Percentiles rank a stretch among this genome's conserved stretches.
Evolutionary conservation across 768 basidiomycete species (phyloP).

Genomic region (Calocybe cyanea): DNA sequence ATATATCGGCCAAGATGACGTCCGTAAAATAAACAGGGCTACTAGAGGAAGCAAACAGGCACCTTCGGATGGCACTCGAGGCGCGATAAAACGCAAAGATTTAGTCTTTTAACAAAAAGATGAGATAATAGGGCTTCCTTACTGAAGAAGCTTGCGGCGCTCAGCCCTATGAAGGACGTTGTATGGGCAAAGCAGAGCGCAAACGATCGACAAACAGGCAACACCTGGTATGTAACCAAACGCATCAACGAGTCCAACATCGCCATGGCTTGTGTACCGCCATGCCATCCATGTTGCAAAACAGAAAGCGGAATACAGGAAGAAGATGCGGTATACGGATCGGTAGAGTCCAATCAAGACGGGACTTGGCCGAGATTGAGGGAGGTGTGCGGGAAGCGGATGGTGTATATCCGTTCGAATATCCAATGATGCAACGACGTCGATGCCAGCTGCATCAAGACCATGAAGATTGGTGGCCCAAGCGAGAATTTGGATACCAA

Average conservation of each 20-base stretch:
- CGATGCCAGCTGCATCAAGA: slow-evolving; percentile 68
- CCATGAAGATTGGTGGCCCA: slow-evolving; percentile 95
- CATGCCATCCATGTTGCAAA: slow-evolving; percentile 68
- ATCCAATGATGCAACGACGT: slow-evolving; percentile 70
- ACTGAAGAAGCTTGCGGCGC: slow-evolving; percentile 78
- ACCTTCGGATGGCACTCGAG: slow-evolving; percentile 67
- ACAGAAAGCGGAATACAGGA: slow-evolving; percentile 57
- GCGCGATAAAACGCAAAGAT: slow-evolving; percentile 1
- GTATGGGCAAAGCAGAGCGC: slow-evolving; percentile 63
- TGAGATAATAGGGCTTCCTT: slow-evolving; percentile 27
- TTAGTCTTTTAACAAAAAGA: slow-evolving; percentile 1
- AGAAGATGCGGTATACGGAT: slow-evolving; percentile 66
- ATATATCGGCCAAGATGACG: slow-evolving; percentile 90
- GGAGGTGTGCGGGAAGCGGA: slow-evolving; percentile 23
- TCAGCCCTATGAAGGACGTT: slow-evolving; percentile 65
- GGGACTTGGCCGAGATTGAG: slow-evolving; percentile 28
- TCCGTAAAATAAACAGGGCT: slow-evolving; percentile 82
- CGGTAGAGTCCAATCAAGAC: slow-evolving; percentile 45
- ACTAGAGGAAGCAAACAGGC: slow-evolving; percentile 59
- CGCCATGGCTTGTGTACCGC: slow-evolving; percentile 53
- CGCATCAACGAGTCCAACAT: slow-evolving; percentile 58
- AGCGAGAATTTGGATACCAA: slow-evolving; percentile 75
- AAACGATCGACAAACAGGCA: slow-evolving; percentile 53
- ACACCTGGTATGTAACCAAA: slow-evolving; percentile 77
- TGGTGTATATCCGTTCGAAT: slow-evolving; percentile 37